A percentile compares a stretch with the other conserved stretches of the same genome.
These are phyloP conservation scores for Apiotrichum akiyoshidainum DNA, from an alignment of 1,284 basidiomycete genomes.

Conservation along the genomic window DNA sequence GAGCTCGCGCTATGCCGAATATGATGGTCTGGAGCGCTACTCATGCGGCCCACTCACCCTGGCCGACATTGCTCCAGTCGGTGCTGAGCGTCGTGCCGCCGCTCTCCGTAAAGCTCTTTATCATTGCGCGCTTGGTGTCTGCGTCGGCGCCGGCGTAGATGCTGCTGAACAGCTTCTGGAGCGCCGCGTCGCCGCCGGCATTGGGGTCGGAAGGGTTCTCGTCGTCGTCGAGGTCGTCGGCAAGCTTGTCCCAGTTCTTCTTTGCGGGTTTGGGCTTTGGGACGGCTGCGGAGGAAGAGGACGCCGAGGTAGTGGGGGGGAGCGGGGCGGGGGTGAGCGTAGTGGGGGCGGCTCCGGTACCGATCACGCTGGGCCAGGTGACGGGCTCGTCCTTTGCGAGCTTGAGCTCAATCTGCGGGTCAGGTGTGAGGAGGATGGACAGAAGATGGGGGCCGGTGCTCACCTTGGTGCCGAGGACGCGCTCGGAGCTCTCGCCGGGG, in stretches of 20 bases:
- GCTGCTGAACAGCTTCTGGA: conserved; percentile 52
- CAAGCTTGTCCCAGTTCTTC: conserved; percentile 49
- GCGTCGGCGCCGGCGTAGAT: conserved; percentile 82
- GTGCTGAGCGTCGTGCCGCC: conserved; percentile 89
- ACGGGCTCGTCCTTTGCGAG: conserved; percentile 39
- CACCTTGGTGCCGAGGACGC: conserved; percentile 79
- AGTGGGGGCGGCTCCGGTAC: not conserved
- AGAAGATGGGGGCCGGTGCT: conserved; percentile 54
- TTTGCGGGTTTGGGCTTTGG: conserved; percentile 10
- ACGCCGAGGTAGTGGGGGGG: not conserved
- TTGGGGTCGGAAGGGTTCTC: conserved; percentile 28
- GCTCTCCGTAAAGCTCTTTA: conserved; percentile 90
- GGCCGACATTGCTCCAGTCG: conserved; percentile 83
- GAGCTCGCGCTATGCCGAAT: too few relatives aligned
- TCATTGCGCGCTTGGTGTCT: conserved; percentile 84
- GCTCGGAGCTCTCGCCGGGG: conserved; percentile 60
- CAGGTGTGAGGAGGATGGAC: not conserved
- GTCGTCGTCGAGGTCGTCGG: conserved; percentile 36
- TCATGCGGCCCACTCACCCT: conserved; percentile 45
- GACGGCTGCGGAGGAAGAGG: conserved; percentile 1
- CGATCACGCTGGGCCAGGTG: conserved; percentile 64
- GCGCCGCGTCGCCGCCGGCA: conserved; percentile 43
- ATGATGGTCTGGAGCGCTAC: too few relatives aligned
- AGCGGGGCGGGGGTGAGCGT: conserved; percentile 3
- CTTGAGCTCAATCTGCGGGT: conserved; percentile 43